A percentile compares a stretch with the other conserved stretches of the same genome.
Evolutionary conservation across 2,329 filamentous ascomycete genomes (phyloP).

Genomic region (Cladophialophora carrionii): DNA sequence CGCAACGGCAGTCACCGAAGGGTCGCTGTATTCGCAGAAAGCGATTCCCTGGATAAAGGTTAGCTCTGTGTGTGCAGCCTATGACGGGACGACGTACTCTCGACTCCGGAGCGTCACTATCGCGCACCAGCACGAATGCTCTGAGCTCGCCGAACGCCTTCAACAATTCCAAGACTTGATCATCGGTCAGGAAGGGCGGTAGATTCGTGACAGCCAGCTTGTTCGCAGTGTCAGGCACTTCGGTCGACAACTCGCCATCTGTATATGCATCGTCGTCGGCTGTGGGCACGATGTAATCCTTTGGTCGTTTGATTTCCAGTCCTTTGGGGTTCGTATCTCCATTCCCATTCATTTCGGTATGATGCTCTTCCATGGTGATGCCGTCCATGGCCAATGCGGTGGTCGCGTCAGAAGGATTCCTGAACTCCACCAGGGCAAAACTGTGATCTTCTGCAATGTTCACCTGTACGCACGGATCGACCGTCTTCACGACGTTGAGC

Average conservation of each 20-base stretch:
- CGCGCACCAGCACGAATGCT: conserved; percentile 87
- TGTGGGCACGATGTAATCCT: conserved; percentile 94
- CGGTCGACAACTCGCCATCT: conserved; percentile 65
- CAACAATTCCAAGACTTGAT: conserved; percentile 87
- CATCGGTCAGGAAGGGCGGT: conserved; percentile 82
- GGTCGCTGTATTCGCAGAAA: conserved; percentile 91
- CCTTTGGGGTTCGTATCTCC: conserved; percentile 57
- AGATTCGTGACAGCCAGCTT: conserved; percentile 95
- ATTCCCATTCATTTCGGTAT: conserved; percentile 55
- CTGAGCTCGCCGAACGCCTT: conserved; percentile 91
- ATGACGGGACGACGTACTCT: conserved; percentile 62
- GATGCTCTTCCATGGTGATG: conserved; percentile 78
- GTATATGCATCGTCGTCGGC: conserved; percentile 74
- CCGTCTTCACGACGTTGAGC: conserved; percentile 83
- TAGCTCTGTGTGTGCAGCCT: not conserved
- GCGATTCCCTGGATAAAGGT: conserved; percentile 72
- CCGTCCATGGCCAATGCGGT: conserved; percentile 88
- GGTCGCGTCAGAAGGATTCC: conserved; percentile 82
- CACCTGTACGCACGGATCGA: conserved; percentile 81
- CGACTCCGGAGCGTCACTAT: conserved; percentile 81
- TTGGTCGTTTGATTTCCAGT: conserved; percentile 80
- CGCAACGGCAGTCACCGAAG: conserved; percentile 74
- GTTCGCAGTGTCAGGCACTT: conserved; percentile 88
- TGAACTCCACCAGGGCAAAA: conserved; percentile 91
- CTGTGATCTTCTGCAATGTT: conserved; percentile 77